Conservation (phyloP, 139 green algal species). For the Haematococcus lacustris region DNA sequence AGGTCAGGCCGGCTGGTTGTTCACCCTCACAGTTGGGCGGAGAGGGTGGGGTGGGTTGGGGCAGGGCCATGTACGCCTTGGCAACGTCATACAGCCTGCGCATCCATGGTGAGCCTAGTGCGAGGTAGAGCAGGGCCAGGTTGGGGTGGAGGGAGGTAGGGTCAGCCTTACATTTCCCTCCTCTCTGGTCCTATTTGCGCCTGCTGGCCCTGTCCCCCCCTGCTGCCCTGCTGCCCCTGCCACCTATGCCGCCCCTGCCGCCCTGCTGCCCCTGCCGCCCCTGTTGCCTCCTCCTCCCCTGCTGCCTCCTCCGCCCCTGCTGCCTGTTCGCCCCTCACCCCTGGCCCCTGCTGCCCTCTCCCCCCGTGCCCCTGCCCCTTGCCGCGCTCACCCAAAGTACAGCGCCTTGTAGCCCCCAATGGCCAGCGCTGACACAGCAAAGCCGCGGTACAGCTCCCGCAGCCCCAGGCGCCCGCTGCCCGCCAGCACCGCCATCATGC, state of each 20-base stretch:
- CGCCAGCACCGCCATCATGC: background rate
- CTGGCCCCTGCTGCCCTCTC: no score
- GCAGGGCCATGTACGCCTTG: no score
- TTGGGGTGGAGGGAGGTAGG: background rate
- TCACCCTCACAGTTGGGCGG: background rate
- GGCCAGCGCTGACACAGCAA: conserved; percentile 17
- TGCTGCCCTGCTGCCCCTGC: no score
- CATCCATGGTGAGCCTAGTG: background rate
- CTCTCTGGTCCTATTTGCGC: background rate
- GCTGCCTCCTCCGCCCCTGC: no score
- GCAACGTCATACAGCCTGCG: conserved; percentile 6
- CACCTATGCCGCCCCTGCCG: no score
- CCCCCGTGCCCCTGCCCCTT: no score
- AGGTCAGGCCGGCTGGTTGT: background rate
- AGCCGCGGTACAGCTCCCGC: conserved; percentile 28
- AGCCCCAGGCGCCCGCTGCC: conserved; percentile 8
- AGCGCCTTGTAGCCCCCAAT: conserved; percentile 40
- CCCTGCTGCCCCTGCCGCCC: no score
- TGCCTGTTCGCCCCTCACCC: background rate
- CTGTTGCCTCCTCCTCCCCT: no score
- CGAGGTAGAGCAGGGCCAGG: background rate
- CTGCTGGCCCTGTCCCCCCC: no score
- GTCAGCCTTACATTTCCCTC: background rate
- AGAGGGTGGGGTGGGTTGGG: background rate
- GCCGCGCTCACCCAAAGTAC: conserved; percentile 39